Base-by-base conservation (phyloP, 2,329 filamentous ascomycete genomes). In the Aspergillus sojae region DNA sequence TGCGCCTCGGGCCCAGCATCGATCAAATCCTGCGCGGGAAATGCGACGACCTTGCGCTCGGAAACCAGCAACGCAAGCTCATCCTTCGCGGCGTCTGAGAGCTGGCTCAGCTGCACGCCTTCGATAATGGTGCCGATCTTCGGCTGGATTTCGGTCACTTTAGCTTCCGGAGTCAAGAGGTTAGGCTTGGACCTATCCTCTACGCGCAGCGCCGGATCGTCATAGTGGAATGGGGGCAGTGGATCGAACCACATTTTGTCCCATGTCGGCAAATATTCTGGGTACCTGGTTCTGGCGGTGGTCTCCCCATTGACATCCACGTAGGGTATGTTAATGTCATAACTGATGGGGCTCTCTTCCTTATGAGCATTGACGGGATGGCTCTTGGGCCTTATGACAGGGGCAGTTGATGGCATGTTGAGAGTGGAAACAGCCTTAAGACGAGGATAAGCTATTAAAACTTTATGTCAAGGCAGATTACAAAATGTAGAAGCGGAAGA, bases 11-110 rank as follows among this genome's bases (percentile, higher is more conserved):
- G 80, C 9, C 81, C 79, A 21, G 77, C 77, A 63, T 81, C 77
- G 30, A 82, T 79, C 55, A 84, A 77, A 61, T 85, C 82, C 63
- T 85, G 81, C 39, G 83, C 77, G n/a, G 82, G 81, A 73, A 85
- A 84, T 39, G 82, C 81, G 14, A 83, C 77, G 19, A 84, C 81
- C 58, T 82, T 83, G 64, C 90, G 87, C 78, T 92, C 85, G 12
- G 91, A 89, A 12, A 93, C 89, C 66, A 90, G 88, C 26, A 89
- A 86, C 1, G 82, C 83, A 12, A 85, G 79, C 67, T 85, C 83
- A 61, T 85, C 82, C 60, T 83, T 83, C 53, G 81, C 81, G 7
- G 78, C 73, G 48, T 81, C 77, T 1, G 78, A 80, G 9, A 85
- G 78, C 45, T 80, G 73, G 70, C 77, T 82, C 60, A 85, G 69